Conservation (phyloP, 2,329 filamentous ascomycete species). For the Penicillium capsulatum region DNA sequence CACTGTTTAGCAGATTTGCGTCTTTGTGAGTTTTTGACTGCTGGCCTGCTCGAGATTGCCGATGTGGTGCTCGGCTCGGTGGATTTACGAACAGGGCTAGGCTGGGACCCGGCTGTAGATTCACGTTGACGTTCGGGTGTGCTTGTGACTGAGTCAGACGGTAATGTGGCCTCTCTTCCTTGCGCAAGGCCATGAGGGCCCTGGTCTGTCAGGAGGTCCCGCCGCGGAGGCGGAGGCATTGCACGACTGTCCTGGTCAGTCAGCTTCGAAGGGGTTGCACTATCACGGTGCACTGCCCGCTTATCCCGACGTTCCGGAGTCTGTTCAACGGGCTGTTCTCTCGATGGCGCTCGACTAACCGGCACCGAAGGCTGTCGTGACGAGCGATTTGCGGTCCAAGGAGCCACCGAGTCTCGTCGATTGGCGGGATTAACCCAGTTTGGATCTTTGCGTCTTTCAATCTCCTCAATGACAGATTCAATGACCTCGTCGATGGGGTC, state of each 20-base stretch:
- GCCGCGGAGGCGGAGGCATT: too few species aligned
- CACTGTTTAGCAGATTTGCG: slow-evolving; percentile 3
- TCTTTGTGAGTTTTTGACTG: background rate
- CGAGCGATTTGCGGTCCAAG: background rate
- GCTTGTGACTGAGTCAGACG: too few species aligned
- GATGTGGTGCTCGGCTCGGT: background rate
- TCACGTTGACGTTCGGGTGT: too few species aligned
- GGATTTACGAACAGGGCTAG: background rate
- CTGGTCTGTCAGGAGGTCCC: too few species aligned
- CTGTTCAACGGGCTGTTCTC: too few species aligned
- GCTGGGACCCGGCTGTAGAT: background rate
- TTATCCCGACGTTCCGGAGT: too few species aligned
- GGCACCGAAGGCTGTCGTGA: background rate
- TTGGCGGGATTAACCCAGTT: background rate
- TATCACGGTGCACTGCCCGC: too few species aligned
- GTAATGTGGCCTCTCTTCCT: too few species aligned
- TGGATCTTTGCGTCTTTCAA: background rate
- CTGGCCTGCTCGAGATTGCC: background rate
- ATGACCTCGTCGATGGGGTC: slow-evolving; percentile 40
- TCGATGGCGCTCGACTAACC: background rate
- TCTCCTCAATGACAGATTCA: background rate
- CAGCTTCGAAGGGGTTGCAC: too few species aligned
- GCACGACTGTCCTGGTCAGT: too few species aligned
- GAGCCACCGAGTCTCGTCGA: background rate
- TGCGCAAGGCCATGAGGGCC: too few species aligned